These are phyloP conservation scores for Geranium incanum DNA, from an alignment of 441 rosid species.

Conservation along the genomic window DNA sequence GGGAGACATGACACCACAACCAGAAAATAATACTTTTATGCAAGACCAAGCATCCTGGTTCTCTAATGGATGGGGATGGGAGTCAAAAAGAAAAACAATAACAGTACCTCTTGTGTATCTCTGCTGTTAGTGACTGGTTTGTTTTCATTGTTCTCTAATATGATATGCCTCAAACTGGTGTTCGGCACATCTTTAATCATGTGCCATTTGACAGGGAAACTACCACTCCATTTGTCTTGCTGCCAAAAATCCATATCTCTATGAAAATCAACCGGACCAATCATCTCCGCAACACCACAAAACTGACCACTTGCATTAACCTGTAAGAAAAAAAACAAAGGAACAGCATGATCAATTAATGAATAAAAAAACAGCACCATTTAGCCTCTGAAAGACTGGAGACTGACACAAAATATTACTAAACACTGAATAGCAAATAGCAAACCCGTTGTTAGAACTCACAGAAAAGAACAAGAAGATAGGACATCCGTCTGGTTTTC, in stretches of 20 bases:
- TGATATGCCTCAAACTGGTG: constrained; percentile 72
- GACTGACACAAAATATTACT: background rate
- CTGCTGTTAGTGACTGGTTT: constrained; percentile 90
- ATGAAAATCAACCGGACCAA: constrained; percentile 75
- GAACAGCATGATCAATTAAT: background rate
- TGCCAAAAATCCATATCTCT: constrained; percentile 83
- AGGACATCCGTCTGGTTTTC: constrained; percentile 61
- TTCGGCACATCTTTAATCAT: constrained; percentile 82
- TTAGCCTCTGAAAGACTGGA: background rate
- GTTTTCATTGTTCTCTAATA: constrained; percentile 85
- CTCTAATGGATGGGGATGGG: background rate
- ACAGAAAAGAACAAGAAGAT: constrained; percentile 82
- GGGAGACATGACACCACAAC: background rate
- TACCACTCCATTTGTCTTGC: constrained; percentile 95
- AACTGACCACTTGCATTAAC: constrained; percentile 92
- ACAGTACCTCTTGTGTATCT: constrained; percentile 82
- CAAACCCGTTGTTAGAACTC: constrained; percentile 17
- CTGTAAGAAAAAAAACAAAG: constrained; percentile 21
- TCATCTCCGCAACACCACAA: constrained; percentile 91
- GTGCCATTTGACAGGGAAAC: constrained; percentile 87
- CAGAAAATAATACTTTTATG: background rate
- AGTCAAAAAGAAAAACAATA: background rate
- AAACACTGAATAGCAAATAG: background rate
- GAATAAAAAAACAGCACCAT: background rate
- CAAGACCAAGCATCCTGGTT: background rate